Conservation (phyloP, 1,284 basidiomycete genomes). For the Inonotus hispidus region DNA sequence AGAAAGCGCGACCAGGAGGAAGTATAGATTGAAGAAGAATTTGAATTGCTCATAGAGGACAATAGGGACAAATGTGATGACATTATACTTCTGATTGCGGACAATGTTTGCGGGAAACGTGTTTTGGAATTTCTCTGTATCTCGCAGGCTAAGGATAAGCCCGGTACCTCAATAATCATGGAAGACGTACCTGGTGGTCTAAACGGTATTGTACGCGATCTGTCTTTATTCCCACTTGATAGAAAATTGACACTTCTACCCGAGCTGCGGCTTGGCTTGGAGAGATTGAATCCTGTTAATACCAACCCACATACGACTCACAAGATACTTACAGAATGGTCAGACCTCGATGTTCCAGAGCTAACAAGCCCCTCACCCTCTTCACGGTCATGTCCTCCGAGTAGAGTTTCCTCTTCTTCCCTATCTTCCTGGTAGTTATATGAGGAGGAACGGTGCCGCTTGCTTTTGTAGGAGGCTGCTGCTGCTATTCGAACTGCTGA, state of each 20-base stretch:
- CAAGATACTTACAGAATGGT: conserved; percentile 6
- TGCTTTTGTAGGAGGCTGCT: conserved; percentile 17
- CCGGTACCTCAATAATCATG: background rate
- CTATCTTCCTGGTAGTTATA: conserved; percentile 19
- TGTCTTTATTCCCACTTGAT: conserved; percentile 45
- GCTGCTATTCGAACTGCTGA: conserved; percentile 12
- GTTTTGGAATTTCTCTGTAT: conserved; percentile 60
- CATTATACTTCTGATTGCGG: conserved; percentile 97
- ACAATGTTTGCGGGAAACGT: conserved; percentile 82
- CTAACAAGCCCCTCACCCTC: conserved; percentile 3
- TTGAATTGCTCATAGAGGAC: conserved; percentile 99
- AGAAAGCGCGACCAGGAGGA: conserved; percentile 92
- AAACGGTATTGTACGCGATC: conserved; percentile 74
- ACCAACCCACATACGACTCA: background rate
- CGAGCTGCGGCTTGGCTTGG: conserved; percentile 7
- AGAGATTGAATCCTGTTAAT: background rate
- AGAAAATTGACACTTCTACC: conserved; percentile 14
- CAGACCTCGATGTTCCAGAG: background rate
- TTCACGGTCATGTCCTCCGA: conserved; percentile 18
- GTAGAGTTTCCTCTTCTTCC: conserved; percentile 23
- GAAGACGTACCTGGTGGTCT: conserved; percentile 56
- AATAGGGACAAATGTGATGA: conserved; percentile 90
- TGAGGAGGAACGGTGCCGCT: conserved; percentile 9
- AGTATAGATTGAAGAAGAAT: conserved; percentile 99
- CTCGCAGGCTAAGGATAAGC: conserved; percentile 4